These are phyloP conservation scores for Cucumis melo DNA, from an alignment of 306 rosid genomes.

Conservation along the genomic window DNA sequence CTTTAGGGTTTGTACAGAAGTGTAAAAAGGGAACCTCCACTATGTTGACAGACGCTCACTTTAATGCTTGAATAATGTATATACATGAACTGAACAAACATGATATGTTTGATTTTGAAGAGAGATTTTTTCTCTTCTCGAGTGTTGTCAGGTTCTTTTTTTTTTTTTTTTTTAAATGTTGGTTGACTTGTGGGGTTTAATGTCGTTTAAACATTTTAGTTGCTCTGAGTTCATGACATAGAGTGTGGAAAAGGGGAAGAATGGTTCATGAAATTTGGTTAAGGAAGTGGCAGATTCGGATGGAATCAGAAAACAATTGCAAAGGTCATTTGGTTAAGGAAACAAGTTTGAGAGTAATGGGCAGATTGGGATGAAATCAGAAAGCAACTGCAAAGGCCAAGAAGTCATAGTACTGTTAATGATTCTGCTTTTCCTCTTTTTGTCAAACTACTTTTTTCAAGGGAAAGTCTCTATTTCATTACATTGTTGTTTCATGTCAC, in stretches of 20 bases:
- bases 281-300: neutral
- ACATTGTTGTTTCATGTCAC: neutral
- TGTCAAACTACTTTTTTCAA: neutral
- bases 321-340: neutral
- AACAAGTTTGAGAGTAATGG: too few relatives aligned
- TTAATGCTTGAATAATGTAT: constrained; percentile 5
- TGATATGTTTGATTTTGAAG: neutral
- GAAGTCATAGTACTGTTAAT: neutral
- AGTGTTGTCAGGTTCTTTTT: neutral
- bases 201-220: neutral
- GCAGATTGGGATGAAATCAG: too few relatives aligned
- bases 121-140: neutral
- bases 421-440: neutral
- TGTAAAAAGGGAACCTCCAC: constrained; percentile 3
- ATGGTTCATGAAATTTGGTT: neutral
- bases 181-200: neutral
- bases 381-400: neutral
- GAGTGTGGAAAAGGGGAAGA: neutral
- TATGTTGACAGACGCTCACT: neutral
- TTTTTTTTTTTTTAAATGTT: neutral
- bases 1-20: neutral
- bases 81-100: neutral
- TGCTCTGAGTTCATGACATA: neutral
- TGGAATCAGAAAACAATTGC: neutral
- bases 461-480: neutral